These are phyloP conservation scores for Flaveria robusta DNA, from an alignment of 129 eudicot species.

Conservation along the genomic window DNA sequence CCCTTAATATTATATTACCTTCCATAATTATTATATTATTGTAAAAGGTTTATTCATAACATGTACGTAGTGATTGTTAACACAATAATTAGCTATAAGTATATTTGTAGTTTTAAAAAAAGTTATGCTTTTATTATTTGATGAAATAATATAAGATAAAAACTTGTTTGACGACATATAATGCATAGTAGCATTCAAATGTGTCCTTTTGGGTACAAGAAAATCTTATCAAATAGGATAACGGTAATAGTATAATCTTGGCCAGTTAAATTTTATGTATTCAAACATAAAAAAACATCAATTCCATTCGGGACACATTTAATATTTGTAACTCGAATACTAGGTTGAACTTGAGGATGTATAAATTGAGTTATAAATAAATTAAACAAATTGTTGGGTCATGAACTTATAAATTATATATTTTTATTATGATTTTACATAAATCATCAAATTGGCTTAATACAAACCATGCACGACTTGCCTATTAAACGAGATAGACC, in stretches of 20 bases:
- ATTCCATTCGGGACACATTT: too few relatives aligned
- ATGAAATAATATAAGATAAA: background rate
- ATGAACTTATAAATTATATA: background rate
- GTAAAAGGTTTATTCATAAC: background rate
- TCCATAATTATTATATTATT: background rate
- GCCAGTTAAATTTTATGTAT: too few relatives aligned
- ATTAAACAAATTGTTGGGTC: background rate
- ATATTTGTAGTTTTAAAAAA: background rate
- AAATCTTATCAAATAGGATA: too few relatives aligned
- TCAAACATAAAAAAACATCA: too few relatives aligned
- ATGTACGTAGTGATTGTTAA: background rate
- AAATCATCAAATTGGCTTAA: background rate
- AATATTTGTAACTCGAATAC: too few relatives aligned
- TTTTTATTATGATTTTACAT: background rate
- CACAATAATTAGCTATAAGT: background rate
- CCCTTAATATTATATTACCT: constrained; percentile 11
- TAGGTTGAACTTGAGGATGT: too few relatives aligned
- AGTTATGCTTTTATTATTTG: background rate
- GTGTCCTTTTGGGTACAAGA: background rate
- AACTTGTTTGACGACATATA: background rate
- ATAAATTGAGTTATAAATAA: background rate
- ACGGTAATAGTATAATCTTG: too few relatives aligned
- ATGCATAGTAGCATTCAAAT: background rate
- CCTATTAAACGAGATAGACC: too few relatives aligned
- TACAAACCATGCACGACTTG: background rate